A percentile compares a stretch with the other conserved stretches of the same genome.
Conservation (phyloP, 1,284 basidiomycete genomes). For the Papiliotrema laurentii region DNA sequence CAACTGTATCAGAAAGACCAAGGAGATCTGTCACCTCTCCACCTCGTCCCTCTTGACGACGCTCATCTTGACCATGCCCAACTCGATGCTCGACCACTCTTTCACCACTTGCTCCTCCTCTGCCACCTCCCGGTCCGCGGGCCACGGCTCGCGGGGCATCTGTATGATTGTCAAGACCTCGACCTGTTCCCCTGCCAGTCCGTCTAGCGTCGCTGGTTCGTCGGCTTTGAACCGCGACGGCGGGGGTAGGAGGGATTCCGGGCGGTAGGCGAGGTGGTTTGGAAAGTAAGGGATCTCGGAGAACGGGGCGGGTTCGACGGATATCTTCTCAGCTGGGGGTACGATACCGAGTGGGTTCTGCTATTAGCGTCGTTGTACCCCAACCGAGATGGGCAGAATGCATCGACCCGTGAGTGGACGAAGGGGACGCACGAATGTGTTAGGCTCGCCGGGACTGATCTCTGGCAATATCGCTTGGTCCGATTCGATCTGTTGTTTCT, state of each 20-base stretch:
- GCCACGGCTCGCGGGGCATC: slow-evolving; percentile 29
- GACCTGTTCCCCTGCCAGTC: slow-evolving; percentile 26
- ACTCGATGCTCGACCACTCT: slow-evolving; percentile 30
- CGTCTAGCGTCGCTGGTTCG: slow-evolving; percentile 16
- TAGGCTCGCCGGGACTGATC: neutral
- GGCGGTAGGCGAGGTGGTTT: slow-evolving; percentile 39
- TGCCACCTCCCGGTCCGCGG: slow-evolving; percentile 9
- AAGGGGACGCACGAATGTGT: slow-evolving; percentile 8
- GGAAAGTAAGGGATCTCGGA: slow-evolving; percentile 38
- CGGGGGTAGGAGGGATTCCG: slow-evolving; percentile 23
- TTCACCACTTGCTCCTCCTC: slow-evolving; percentile 21
- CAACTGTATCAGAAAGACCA: too few relatives aligned
- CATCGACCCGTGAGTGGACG: neutral
- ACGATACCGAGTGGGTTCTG: slow-evolving; percentile 30
- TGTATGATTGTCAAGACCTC: slow-evolving; percentile 35
- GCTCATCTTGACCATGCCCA: slow-evolving; percentile 21
- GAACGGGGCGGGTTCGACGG: slow-evolving; percentile 8
- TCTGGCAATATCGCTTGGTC: neutral
- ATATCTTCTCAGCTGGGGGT: slow-evolving; percentile 9
- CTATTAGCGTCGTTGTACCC: neutral
- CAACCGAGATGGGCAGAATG: neutral
- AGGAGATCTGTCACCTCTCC: too few relatives aligned
- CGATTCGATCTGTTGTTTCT: neutral
- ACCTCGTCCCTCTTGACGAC: too few relatives aligned
- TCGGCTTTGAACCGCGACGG: slow-evolving; percentile 18